Conservation (phyloP, 306 rosid genomes). For the Trichosanthes truncata region DNA sequence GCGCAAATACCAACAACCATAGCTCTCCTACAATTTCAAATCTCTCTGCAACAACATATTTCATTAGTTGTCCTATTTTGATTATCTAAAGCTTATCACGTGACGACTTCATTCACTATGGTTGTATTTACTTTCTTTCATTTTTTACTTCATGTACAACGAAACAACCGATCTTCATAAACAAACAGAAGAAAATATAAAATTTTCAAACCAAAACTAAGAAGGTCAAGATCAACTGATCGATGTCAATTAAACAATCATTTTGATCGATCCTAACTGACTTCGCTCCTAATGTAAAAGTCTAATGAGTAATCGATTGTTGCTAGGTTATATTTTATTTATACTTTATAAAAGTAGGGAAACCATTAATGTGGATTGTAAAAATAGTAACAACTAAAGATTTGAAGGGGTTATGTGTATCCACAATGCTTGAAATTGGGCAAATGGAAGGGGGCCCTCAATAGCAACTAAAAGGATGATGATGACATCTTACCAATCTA, state of each 20-base stretch:
- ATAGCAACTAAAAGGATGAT: not conserved
- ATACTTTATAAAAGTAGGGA: not conserved
- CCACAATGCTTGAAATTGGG: not conserved
- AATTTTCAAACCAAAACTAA: no score
- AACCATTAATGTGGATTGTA: not conserved
- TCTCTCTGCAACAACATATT: no score
- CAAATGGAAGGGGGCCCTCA: not conserved
- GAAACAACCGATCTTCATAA: no score
- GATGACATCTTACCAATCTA: not conserved
- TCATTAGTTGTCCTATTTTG: no score
- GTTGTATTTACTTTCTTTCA: no score
- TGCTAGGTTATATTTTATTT: not conserved
- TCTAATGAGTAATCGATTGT: not conserved
- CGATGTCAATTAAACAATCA: not conserved
- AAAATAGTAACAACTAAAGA: not conserved
- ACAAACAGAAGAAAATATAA: no score
- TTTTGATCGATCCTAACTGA: not conserved
- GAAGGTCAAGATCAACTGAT: no score
- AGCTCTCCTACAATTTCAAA: not conserved
- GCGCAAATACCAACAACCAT: not conserved
- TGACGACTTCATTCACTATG: no score
- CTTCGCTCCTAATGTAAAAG: not conserved
- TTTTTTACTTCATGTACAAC: no score
- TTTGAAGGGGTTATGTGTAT: not conserved
- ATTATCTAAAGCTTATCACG: no score